phyloP scores from a whole-genome alignment of 768 basidiomycete species.

The Hemileccinum rubropunctum region DNA sequence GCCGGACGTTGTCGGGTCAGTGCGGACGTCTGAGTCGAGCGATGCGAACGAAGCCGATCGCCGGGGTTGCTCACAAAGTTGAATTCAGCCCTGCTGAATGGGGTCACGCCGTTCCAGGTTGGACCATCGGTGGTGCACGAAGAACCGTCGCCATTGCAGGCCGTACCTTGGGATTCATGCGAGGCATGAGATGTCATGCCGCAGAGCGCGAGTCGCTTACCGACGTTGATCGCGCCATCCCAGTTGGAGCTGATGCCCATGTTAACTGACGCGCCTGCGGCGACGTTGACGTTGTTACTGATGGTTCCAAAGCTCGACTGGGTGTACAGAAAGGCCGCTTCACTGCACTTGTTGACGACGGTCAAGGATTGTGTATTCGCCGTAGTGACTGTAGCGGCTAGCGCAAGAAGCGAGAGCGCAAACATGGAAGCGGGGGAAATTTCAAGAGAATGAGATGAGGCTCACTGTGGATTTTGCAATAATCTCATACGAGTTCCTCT shows the following conservation, averaged over 20 bases:
- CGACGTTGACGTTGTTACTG: constrained; percentile 18
- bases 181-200: too few species aligned
- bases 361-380: constrained; percentile 22
- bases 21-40: not conserved
- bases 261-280: constrained; percentile 8
- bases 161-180: constrained; percentile 12
- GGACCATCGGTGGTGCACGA: constrained; percentile 21
- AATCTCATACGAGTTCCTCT: too few species aligned
- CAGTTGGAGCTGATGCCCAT: constrained; percentile 19
- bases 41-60: not conserved
- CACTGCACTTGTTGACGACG: constrained; percentile 19
- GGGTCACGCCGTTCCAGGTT: constrained; percentile 19
- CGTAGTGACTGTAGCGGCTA: not conserved
- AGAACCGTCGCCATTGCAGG: constrained; percentile 12
- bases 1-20: not conserved
- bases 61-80: constrained; percentile 13
- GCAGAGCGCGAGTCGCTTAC: constrained; percentile 3
- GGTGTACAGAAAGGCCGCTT: constrained; percentile 23
- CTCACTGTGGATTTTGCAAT: too few species aligned
- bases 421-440: constrained; percentile 1
- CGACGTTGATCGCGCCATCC: constrained; percentile 22
- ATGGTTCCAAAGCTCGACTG: constrained; percentile 21
- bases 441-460: not conserved
- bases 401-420: constrained; percentile 8
- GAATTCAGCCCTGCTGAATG: constrained; percentile 20